Base-by-base conservation (phyloP, 2,329 filamentous ascomycete species). In the Colletotrichum viniferum region DNA sequence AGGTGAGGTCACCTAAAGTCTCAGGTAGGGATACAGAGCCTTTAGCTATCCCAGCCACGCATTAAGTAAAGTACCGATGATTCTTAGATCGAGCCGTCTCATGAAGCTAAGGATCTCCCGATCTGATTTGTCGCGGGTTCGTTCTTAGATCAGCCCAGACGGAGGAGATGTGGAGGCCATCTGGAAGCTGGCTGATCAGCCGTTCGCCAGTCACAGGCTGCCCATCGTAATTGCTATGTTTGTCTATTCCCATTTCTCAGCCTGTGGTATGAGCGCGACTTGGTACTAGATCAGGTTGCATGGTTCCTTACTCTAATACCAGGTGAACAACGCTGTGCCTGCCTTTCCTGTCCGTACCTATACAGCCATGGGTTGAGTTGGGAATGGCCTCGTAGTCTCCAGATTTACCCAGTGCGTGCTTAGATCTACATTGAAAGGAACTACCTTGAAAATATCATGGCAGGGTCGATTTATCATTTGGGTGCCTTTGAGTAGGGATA, bases 11-110 rank as follows among this genome's bases (percentile, higher is more conserved):
- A 6, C 43, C 10, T 5, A 48, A 48, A 7, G 10, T 3, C 0
- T 0, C 18, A 48, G 2, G 0, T 0, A 6, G 10, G 18, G 2
- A 12, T 48, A 7, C 43, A 13, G 18, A 2, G 43, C 7, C 0
- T 48, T n/a, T 0, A 1, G 18, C 10, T 0, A 3, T 1, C 5
- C n/a, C 2, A 3, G n/a, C 5, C 43, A 48, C 43, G 0, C 10
- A 1, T 0, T 10, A 48, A 13, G n/a, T 4, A 7, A 13, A 13
- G 43, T n/a, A 4, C 10, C 10, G 0, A n/a, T 4, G 43, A 2
- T 13, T 48, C 10, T 21, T 1, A 7, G 5, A 21, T 13, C 10
- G 10, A 21, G 0, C 10, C 10, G 1, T 6, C 12, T 48, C 0
- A 48, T 12, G 3, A 4, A 48, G 9, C 18, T 4, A 12, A 4